A percentile compares a stretch with the other conserved stretches of the same genome.
phyloP scores from a whole-genome alignment of 768 basidiomycete genomes.

The Boletus tylopilopsis region DNA sequence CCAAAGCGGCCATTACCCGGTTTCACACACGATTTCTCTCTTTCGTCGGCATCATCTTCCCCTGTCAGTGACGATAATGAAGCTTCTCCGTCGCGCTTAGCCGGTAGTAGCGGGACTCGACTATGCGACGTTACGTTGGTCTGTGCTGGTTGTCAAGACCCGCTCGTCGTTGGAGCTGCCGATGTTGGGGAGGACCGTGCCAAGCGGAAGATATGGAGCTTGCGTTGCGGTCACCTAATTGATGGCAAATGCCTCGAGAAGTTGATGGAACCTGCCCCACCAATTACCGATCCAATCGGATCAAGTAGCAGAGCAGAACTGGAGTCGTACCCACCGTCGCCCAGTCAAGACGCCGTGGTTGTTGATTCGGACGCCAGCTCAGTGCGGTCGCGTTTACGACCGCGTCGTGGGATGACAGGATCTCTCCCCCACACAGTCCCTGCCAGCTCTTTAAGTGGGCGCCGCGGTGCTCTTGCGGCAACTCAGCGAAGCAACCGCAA shows the following conservation, averaged over 20 bases:
- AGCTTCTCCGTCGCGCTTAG: slow-evolving; percentile 17
- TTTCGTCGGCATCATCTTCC: slow-evolving; percentile 25
- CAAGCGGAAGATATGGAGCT: slow-evolving; percentile 57
- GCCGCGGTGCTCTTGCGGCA: slow-evolving; percentile 1
- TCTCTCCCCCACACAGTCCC: slow-evolving; percentile 3
- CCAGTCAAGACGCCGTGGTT: slow-evolving; percentile 29
- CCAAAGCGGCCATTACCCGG: slow-evolving; percentile 52
- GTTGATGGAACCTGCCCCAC: slow-evolving; percentile 45
- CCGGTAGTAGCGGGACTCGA: slow-evolving; percentile 27
- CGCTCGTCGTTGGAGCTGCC: slow-evolving; percentile 51
- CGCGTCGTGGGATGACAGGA: slow-evolving; percentile 32
- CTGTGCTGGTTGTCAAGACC: slow-evolving; percentile 65
- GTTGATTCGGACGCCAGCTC: slow-evolving; percentile 28
- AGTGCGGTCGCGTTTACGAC: slow-evolving; percentile 58
- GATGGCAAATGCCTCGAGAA: slow-evolving; percentile 71
- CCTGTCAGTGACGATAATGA: slow-evolving; percentile 45
- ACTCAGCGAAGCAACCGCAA: slow-evolving; percentile 24
- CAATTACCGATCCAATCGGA: slow-evolving; percentile 6
- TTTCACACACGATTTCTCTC: slow-evolving; percentile 65
- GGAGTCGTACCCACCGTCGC: not conserved
- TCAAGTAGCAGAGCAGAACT: slow-evolving; percentile 8
- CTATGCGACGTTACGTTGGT: slow-evolving; percentile 45
- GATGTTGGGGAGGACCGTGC: slow-evolving; percentile 46
- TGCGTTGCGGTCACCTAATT: slow-evolving; percentile 75
- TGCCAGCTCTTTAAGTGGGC: slow-evolving; percentile 5